phyloP scores from a whole-genome alignment of 2,329 filamentous ascomycete species.

The Penicillium carneum region DNA sequence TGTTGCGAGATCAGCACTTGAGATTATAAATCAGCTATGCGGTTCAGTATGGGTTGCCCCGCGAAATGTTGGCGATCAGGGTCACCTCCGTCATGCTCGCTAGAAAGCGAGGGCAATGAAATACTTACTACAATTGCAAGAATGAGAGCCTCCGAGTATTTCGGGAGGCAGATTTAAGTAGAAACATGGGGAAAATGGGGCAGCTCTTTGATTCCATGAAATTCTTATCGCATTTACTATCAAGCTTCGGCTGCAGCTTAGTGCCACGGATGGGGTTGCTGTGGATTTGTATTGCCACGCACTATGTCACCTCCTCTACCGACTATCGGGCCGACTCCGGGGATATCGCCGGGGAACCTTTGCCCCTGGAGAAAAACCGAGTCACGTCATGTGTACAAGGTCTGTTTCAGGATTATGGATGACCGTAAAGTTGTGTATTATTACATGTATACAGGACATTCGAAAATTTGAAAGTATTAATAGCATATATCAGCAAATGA shows the following conservation, averaged over 20 bases:
- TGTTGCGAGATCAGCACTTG: background rate
- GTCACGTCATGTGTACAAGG: background rate
- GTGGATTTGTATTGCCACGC: background rate
- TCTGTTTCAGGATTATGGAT: background rate
- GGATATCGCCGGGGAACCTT: background rate
- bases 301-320: background rate
- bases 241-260: background rate
- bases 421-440: no score
- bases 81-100: background rate
- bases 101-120: background rate
- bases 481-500: no score
- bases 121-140: constrained; percentile 19
- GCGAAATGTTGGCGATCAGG: constrained; percentile 3
- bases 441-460: no score
- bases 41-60: constrained; percentile 8
- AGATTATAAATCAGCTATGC: constrained; percentile 16
- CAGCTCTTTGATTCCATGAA: background rate
- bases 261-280: background rate
- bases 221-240: constrained; percentile 12
- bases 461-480: no score
- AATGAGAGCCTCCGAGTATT: background rate
- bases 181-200: constrained; percentile 17
- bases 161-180: constrained; percentile 3
- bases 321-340: constrained; percentile 11
- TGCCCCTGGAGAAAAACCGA: background rate